Base-by-base conservation (phyloP, 2,329 filamentous ascomycete species). In the Alternaria solani region DNA sequence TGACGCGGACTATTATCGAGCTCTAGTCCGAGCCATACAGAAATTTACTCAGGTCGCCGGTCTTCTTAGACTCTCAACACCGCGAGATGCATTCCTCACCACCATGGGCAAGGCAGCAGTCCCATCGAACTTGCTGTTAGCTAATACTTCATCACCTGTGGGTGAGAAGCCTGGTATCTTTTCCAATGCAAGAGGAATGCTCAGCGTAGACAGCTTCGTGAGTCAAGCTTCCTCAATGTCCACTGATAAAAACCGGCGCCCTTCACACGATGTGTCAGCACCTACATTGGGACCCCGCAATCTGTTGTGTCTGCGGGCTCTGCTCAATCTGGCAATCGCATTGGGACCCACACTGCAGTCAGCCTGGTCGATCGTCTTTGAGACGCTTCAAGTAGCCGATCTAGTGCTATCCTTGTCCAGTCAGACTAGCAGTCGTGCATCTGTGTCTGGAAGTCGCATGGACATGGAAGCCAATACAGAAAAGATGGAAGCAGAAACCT, bases 21-120 rank as follows among this genome's bases (percentile, higher is more conserved):
- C 90, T 9, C 83, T 99, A 1, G 94, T 99, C 25, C 88, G 95
- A 66, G 92, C 94, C 0, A 96, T 98, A 68, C 95, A 99, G 72
- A 93, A 96, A 66, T 92, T 99, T 71, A 91, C 95, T 1, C 96
- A 99, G 75, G 94, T 98, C 3, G 93, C 95, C 39, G 96, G 95
- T 5, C 83, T 99, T 47, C 81, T 99, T 8, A 89, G 94, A 63
- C 86, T 98, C 9, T 83, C 86, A 12, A 97, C 94, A 0, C 94
- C 95, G 0, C 86, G 95, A 65, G 95, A 99, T 82, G 95, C 95
- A 0, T 96, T 99, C 71, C 83, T 99, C 34, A 98, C 95, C 0
- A 97, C 94, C 0, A 82, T 99, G 3, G 93, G 93, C 0, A 99
- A 99, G 79, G 90, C 94, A 43, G 93, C 95, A 7, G 92, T 98